Conservation (phyloP, 352 stramenopile genomes). For the Nothophytophthora sp. region DNA sequence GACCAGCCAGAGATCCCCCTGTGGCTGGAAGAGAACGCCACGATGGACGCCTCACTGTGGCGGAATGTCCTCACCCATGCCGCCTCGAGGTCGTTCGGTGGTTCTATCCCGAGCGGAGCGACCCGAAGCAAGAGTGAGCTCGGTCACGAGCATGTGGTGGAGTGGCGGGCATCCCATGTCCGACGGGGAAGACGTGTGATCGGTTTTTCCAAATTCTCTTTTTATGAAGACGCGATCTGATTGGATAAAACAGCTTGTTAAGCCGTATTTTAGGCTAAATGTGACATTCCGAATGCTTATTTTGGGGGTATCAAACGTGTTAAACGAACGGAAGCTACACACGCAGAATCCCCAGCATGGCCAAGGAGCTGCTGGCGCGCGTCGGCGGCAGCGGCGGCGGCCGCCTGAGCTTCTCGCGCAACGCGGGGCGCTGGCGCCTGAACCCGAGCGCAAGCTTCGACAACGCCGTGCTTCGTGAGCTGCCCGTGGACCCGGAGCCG, state of each 20-base stretch:
- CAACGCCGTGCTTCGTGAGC: constrained; percentile 62
- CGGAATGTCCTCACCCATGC: no score
- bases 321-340: background rate
- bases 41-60: no score
- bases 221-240: no score
- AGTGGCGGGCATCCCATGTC: constrained; percentile 12
- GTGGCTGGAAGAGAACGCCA: no score
- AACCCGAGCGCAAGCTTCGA: constrained; percentile 40
- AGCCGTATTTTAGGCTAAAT: background rate
- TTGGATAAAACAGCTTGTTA: background rate
- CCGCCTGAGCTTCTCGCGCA: constrained; percentile 12
- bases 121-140: constrained; percentile 8
- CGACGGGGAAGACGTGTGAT: background rate
- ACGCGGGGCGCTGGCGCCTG: constrained; percentile 47
- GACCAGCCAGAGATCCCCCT: constrained; percentile 7
- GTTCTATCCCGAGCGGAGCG: constrained; percentile 7
- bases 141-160: constrained; percentile 17
- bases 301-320: no score
- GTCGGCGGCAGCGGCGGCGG: constrained; percentile 4
- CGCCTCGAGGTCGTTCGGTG: constrained; percentile 11
- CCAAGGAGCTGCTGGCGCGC: constrained; percentile 18
- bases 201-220: no score
- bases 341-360: background rate
- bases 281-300: no score
- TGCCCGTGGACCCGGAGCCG: constrained; percentile 58